Evolutionary conservation across 1,284 basidiomycete genomes (phyloP).

Genomic region (Austroboletus novae-zelandiae): DNA sequence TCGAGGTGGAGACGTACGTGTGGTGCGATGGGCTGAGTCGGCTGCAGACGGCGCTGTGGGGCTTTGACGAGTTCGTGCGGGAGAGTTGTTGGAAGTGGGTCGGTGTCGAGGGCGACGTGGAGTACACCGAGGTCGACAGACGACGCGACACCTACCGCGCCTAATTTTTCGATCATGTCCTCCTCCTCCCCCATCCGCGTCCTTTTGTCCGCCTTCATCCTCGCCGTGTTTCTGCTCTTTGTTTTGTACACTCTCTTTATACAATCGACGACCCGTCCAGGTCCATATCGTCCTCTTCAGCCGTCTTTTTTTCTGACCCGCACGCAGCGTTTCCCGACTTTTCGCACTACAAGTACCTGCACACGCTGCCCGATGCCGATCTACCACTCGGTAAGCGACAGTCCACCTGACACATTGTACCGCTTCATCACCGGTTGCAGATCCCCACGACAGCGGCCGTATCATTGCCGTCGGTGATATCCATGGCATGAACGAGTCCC

Average conservation of each 20-base stretch:
- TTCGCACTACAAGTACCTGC: constrained; percentile 42
- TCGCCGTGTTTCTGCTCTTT: constrained; percentile 42
- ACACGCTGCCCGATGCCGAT: constrained; percentile 43
- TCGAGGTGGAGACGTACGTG: constrained; percentile 59
- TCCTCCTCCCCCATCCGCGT: not conserved
- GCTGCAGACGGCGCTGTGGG: constrained; percentile 69
- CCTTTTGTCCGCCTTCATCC: constrained; percentile 21
- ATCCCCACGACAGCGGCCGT: constrained; percentile 47
- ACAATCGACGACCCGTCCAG: too few species aligned
- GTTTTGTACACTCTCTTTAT: constrained; percentile 36
- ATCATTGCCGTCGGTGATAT: constrained; percentile 80
- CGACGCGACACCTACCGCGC: constrained; percentile 24
- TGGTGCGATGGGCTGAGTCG: constrained; percentile 46
- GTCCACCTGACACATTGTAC: not conserved
- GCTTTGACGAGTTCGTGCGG: constrained; percentile 68
- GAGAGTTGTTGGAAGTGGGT: constrained; percentile 76
- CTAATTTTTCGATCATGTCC: not conserved
- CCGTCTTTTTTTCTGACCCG: constrained; percentile 4
- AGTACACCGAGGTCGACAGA: constrained; percentile 50
- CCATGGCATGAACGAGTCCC: constrained; percentile 72
- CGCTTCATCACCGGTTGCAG: constrained; percentile 30
- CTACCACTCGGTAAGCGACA: constrained; percentile 51
- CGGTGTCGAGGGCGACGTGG: constrained; percentile 32
- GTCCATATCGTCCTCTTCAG: too few species aligned
- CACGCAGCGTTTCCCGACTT: constrained; percentile 52